These are phyloP conservation scores for Mucor indicus DNA, from an alignment of 371 early-diverging fungal genomes.

Conservation along the genomic window DNA sequence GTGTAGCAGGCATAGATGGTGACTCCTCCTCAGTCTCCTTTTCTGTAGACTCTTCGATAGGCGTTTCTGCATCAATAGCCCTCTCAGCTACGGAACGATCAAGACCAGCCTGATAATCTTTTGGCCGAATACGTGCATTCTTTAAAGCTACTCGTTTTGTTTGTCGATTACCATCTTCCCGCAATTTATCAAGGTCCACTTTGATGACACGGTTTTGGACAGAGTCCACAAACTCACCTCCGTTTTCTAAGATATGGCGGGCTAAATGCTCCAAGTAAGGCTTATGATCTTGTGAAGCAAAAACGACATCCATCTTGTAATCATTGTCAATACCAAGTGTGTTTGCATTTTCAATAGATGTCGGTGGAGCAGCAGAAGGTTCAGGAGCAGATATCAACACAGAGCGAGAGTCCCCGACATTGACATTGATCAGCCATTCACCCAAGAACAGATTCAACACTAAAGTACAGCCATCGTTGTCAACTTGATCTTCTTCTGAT, in stretches of 20 bases:
- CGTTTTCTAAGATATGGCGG: constrained; percentile 60
- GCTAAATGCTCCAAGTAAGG: constrained; percentile 65
- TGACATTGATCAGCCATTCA: constrained; percentile 75
- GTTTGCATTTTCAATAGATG: constrained; percentile 10
- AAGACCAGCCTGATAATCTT: constrained; percentile 18
- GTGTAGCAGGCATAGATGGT: not conserved
- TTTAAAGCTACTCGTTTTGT: constrained; percentile 54
- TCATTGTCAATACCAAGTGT: constrained; percentile 24
- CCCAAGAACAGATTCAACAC: constrained; percentile 69
- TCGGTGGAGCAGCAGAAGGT: constrained; percentile 16
- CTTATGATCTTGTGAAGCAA: constrained; percentile 65
- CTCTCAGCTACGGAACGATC: constrained; percentile 1
- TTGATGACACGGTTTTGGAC: constrained; percentile 62
- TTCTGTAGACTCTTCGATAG: not conserved
- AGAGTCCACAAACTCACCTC: constrained; percentile 66
- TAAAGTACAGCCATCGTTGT: constrained; percentile 83
- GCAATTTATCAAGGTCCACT: constrained; percentile 50
- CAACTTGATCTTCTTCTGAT: constrained; percentile 18
- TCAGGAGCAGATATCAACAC: constrained; percentile 54
- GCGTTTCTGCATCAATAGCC: not conserved
- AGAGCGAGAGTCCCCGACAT: constrained; percentile 85
- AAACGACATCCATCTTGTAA: constrained; percentile 59
- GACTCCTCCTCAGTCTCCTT: not conserved
- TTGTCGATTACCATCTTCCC: constrained; percentile 47
- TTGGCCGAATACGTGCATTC: constrained; percentile 61